Evolutionary conservation across 169 alveolate genomes (phyloP).

Genomic region (Plasmodium relictum): DNA sequence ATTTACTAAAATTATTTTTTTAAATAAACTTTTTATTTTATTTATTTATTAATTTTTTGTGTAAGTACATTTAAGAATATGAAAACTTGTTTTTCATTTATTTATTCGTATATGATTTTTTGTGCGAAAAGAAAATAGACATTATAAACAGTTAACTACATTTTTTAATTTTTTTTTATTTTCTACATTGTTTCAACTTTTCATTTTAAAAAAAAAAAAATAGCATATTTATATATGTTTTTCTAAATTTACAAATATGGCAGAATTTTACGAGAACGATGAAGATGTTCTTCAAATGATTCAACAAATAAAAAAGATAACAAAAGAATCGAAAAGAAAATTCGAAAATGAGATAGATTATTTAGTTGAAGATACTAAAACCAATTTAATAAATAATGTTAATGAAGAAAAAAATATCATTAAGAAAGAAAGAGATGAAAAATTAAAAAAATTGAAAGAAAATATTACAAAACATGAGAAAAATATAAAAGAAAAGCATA

Average conservation of each 20-base stretch:
- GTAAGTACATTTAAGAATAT: too few species aligned
- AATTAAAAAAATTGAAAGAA: constrained; percentile 25
- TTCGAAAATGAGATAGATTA: constrained; percentile 47
- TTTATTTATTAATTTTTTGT: too few species aligned
- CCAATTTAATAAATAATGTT: constrained; percentile 21
- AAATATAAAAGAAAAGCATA: constrained; percentile 48
- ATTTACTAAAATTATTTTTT: too few species aligned
- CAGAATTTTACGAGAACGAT: constrained; percentile 51
- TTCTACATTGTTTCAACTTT: background rate
- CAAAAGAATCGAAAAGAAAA: constrained; percentile 59
- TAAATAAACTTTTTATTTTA: too few species aligned
- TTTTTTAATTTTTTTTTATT: constrained; percentile 1
- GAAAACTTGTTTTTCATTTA: too few species aligned
- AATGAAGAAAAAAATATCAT: constrained; percentile 43
- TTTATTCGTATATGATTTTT: too few species aligned
- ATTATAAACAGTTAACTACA: too few species aligned
- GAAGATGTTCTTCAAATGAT: constrained; percentile 74
- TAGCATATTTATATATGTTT: background rate
- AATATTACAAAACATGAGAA: constrained; percentile 54
- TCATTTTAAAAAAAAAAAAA: background rate
- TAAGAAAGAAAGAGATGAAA: constrained; percentile 45
- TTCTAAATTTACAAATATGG: constrained; percentile 7
- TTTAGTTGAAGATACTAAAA: constrained; percentile 64
- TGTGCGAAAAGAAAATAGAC: too few species aligned
- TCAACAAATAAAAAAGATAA: constrained; percentile 68